Base-by-base conservation (phyloP, 2,329 filamentous ascomycete genomes). In the Ascochyta clinopodiicola region DNA sequence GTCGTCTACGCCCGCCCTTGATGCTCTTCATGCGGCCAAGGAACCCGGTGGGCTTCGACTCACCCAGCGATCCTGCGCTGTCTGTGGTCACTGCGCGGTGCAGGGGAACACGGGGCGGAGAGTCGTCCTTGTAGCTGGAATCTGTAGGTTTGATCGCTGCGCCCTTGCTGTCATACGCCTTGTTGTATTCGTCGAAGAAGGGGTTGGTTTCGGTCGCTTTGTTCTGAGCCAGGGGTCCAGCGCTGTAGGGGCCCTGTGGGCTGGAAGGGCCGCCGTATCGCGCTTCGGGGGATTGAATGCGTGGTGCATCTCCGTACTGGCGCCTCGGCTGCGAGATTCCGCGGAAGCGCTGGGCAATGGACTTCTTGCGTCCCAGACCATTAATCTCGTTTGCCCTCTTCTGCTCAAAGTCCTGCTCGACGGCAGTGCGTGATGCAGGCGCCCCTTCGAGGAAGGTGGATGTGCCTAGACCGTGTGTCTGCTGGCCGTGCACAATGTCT, bases 381-480 rank as follows among this genome's bases (percentile, higher is more conserved):
- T 72, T 78, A 27, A 78, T 77, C 17, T 73, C 63, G 24, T 70
- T 47, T 57, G 22, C 71, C 64, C 54, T 84, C 42, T 74, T 83
- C 17, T 82, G 84, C 58, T 90, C 92, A 29, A 84, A 88, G 68
- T 94, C 86, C 44, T 86, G 86, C 57, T 89, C 87, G 49, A 96
- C 91, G 17, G 89, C 91, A 7, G 87, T 85, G 65, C 87, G 87
- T 25, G 93, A 90, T 25, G 93, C 95, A 13, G 95, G 94, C 1
- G 95, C 90, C 32, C 95, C 95, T 68, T 99, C 95, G 21, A 99
- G 79, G 81, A 98, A 98, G 2, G 95, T 99, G 31, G 92, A 96
- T 1, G 93, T 96, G 48, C 95, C 95, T 7, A 99, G 79, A 9
- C 95, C 95, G 58, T 91, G 80, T 3, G 86, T 88, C 76, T 96